These are phyloP conservation scores for Colletotrichum simmondsii DNA, from an alignment of 2,329 filamentous ascomycete genomes.

Conservation along the genomic window DNA sequence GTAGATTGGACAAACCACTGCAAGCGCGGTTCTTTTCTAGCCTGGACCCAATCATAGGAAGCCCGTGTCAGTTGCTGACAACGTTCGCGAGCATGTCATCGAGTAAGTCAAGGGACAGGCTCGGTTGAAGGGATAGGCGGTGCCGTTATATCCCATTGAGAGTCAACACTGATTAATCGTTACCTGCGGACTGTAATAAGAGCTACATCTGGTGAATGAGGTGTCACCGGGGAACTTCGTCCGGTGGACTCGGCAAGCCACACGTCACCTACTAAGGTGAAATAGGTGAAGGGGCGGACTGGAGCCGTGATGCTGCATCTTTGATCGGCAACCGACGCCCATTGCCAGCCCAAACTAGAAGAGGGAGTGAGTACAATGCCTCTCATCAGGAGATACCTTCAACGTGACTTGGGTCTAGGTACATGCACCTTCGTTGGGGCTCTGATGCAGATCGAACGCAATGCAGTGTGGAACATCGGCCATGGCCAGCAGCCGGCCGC, in stretches of 20 bases:
- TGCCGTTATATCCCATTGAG: neutral
- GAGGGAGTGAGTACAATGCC: conserved; percentile 17
- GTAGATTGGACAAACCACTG: neutral
- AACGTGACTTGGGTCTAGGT: neutral
- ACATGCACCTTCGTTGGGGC: conserved; percentile 6
- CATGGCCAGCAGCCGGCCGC: conserved; percentile 36
- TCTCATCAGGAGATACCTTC: neutral
- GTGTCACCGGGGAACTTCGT: conserved; percentile 9
- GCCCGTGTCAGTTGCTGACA: neutral
- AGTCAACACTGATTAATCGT: neutral
- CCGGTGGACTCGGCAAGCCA: conserved; percentile 16
- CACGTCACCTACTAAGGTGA: conserved; percentile 5
- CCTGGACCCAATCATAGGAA: neutral
- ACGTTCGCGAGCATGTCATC: neutral
- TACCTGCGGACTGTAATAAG: conserved; percentile 5
- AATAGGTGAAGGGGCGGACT: conserved; percentile 4
- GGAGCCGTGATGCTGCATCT: conserved; percentile 7
- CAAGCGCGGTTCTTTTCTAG: neutral
- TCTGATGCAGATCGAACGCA: conserved; percentile 26
- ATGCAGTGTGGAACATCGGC: conserved; percentile 32
- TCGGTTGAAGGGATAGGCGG: neutral
- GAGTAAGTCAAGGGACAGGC: neutral
- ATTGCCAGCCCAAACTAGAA: neutral
- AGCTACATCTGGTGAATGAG: conserved; percentile 21
- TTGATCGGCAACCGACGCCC: conserved; percentile 10